Evolutionary conservation across 2,329 filamentous ascomycete species (phyloP), one percentile per base, ranked within the genome.

Genomic region (Davidsoniella neocaledoniae): DNA sequence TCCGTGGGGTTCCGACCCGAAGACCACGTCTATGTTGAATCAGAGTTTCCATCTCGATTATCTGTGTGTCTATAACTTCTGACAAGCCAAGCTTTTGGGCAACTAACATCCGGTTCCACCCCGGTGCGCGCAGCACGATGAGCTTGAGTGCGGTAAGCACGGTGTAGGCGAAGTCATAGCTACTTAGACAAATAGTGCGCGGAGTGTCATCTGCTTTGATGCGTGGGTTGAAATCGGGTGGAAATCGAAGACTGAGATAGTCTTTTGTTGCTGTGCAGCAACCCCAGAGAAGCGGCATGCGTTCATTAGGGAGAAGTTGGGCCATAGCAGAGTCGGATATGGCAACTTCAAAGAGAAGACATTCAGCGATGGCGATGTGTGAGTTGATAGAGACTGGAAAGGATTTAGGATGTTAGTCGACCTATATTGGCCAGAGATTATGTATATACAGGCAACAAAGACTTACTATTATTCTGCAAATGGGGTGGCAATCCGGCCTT

Each of bases 121-220:
- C 70, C 0, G 69, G 67, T 1, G 66, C 54, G 38, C 63, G 62
- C 10, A 72, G 58, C 9, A 64, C 67, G 52, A 69, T 61, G n/a
- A 74, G 62, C 57, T 68, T 69, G 16, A 73, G 63, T 38, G 61
- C 64, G 0, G 63, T 66, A 54, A 74, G 63, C 55, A 72, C 63
- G 26, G 64, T 62, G 54, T 67, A 73, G 46, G 69, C 63, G 43
- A 69, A 64, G 56, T 73, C 71, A 19, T 68, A 71, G 7, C 66
- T 64, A 12, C 63, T 63, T 48, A 72, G 62, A 55, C 65, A 66
- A 12, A 68, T 59, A 50, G 67, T 69, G 12, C 61, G 62, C 17
- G 68, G 69, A 26, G 58, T 57, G 14, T 64, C 61, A 1, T 62
- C 49, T 33, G 7, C 26, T 33, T 33, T 33, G 26, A 33, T 33